Evolutionary conservation across 1,284 basidiomycete genomes (phyloP).

Genomic region (Gastroboletus turbinatus): DNA sequence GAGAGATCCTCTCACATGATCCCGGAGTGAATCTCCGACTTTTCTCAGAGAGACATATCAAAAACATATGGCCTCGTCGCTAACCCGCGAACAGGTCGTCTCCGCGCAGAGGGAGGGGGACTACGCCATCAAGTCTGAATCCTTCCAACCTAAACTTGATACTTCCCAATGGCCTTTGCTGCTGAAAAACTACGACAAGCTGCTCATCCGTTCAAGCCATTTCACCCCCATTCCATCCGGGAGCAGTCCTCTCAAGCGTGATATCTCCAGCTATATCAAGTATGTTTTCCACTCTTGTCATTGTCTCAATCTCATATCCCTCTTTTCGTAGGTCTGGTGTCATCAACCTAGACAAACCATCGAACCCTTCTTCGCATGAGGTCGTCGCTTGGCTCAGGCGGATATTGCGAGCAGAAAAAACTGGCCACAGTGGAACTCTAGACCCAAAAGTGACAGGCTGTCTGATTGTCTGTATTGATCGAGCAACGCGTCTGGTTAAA

Average conservation of each 20-base stretch:
- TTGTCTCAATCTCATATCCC: constrained; percentile 4
- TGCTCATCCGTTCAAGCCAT: constrained; percentile 92
- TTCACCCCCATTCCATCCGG: constrained; percentile 97
- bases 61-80: constrained; percentile 36
- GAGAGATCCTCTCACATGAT: constrained; percentile 12
- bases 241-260: constrained; percentile 90
- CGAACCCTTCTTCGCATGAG: constrained; percentile 99
- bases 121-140: constrained; percentile 82
- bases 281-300: constrained; percentile 35
- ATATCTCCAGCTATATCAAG: constrained; percentile 90
- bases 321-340: constrained; percentile 76
- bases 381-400: constrained; percentile 98
- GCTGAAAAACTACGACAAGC: constrained; percentile 98
- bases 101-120: constrained; percentile 74
- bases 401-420: constrained; percentile 96
- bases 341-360: constrained; percentile 99
- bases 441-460: constrained; percentile 99
- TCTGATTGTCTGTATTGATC: constrained; percentile 98
- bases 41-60: background rate
- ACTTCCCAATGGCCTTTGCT: constrained; percentile 98
- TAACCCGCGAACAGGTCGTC: constrained; percentile 67
- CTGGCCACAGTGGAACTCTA: constrained; percentile 95
- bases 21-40: background rate
- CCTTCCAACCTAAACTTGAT: constrained; percentile 75
- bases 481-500: constrained; percentile 99